Evolutionary conservation across 2,329 filamentous ascomycete species (phyloP), one percentile per base, ranked within the genome.

Genomic region (Colletotrichum australisinense): DNA sequence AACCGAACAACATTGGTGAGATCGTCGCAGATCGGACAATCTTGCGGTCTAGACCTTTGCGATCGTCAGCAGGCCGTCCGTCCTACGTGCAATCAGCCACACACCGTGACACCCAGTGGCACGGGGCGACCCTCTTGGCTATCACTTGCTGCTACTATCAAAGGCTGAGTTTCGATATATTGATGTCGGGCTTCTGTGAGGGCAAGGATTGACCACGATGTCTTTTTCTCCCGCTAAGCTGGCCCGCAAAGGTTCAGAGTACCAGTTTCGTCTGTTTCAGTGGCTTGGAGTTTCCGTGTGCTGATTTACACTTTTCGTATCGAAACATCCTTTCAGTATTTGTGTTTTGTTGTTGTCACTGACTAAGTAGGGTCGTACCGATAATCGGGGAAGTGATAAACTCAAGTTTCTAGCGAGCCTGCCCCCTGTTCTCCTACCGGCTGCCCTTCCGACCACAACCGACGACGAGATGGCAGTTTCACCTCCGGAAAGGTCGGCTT

Each of bases 221-320:
- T 42, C 6, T 42, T 42, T 42, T 19, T 7, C 56, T 46, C 28
- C 8, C 24, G 49, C 26, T 22, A 49, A 22, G n/a, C 24, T 32
- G n/a, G 16, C 53, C 32, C 8, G 14, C 58, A 55, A 56, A 26
- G 69, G 22, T 63, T 52, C 35, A 32, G 62, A 59, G 65, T 65
- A 42, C 52, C 46, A 59, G 57, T 26, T 38, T 42, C 16, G 24
- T 24, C 49, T 55, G 69, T 69, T 72, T 59, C 65, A 69, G 65
- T 19, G 42, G 16, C 59, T 26, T 42, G 38, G 65, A 38, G 58
- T 38, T 38, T 63, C 53, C 38, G 42, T 69, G 30, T 59, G 42
- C 30, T 56, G 59, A 60, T 64, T 73, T 69, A 69, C 70, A 64
- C 42, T 69, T 72, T 22, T 22, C 35, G 46, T 55, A 56, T 55